Evolutionary conservation across 768 basidiomycete genomes (phyloP), one percentile per base, ranked within the genome.

Genomic region (Phaffia australis): DNA sequence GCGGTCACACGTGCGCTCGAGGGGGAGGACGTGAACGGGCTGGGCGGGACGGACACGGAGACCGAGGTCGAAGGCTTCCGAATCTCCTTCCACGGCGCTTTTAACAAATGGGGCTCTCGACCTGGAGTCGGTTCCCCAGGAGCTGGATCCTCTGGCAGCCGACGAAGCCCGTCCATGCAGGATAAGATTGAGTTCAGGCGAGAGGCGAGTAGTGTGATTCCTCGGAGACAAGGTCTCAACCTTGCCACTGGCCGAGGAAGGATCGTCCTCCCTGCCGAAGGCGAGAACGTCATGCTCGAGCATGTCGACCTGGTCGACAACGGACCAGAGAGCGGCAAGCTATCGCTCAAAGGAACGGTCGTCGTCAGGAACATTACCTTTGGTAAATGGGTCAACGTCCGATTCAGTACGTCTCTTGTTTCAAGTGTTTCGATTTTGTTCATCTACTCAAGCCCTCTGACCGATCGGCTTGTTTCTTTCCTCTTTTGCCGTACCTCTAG

Each of bases 291-390:
- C 54, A 74, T 74, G 60, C 71, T 80, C 69, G 79, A 81, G 72
- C 74, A 75, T 27, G 71, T 81, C 49, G 74, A 75, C 49, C 72
- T 80, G 30, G 75, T 75, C 42, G 74, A 77, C 30, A 79, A 79
- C 67, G 75, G 77, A 27, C 75, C 75, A 15, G 60, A 50, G 6
- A 48, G 51, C 9, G 60, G 60, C 35, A 60, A 46, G 46, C 47
- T 67, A 67, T 80, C 79, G 64, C 81, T 97, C 60, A 75, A 81
- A n/a, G 94, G 94, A 29, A 79, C 79, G 50, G 81, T 90, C 54
- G 83, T 84, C 56, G 88, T 94, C 66, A 82, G 84, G 72, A 97
- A 98, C 75, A 74, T 97, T 59, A 84, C 89, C 8, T 98, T 84
- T 77, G 81, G 87, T 72, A 98, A 97, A 78, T 83, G 83, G 80